Conservation (phyloP, 805 yeast species). For the Yarrowia sp. region DNA sequence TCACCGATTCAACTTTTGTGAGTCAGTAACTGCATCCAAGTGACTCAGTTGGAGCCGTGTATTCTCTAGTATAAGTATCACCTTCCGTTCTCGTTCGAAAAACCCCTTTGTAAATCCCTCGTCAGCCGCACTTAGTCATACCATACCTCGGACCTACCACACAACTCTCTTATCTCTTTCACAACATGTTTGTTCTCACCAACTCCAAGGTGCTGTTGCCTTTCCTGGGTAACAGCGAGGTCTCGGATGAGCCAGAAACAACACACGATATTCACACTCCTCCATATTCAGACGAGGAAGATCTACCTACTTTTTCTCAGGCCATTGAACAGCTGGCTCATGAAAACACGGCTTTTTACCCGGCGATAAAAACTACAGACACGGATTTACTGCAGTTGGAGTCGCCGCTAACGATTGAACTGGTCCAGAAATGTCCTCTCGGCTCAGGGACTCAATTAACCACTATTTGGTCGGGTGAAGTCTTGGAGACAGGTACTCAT, state of each 20-base stretch:
- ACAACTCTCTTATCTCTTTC: neutral
- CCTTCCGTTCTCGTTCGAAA: neutral
- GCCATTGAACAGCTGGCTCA: slow-evolving; percentile 12
- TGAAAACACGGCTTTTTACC: neutral
- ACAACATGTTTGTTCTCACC: neutral
- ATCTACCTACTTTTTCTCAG: slow-evolving; percentile 6
- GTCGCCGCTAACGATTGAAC: neutral
- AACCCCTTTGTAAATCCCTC: no score
- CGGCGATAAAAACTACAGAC: slow-evolving; percentile 15
- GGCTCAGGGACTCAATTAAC: neutral
- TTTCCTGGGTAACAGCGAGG: neutral
- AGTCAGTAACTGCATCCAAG: no score
- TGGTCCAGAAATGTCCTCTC: slow-evolving; percentile 3
- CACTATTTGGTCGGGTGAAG: neutral
- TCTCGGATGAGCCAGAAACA: neutral
- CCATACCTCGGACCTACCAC: neutral
- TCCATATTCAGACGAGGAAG: neutral
- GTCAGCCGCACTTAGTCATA: neutral
- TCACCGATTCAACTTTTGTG: no score
- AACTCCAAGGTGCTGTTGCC: neutral
- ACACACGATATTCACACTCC: neutral
- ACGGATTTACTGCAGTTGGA: neutral
- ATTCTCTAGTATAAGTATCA: neutral
- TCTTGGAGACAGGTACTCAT: neutral
- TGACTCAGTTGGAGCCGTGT: neutral